A percentile compares a stretch with the other conserved stretches of the same genome.
phyloP scores from a whole-genome alignment of 129 eudicot genomes.

The Centella asiatica region DNA sequence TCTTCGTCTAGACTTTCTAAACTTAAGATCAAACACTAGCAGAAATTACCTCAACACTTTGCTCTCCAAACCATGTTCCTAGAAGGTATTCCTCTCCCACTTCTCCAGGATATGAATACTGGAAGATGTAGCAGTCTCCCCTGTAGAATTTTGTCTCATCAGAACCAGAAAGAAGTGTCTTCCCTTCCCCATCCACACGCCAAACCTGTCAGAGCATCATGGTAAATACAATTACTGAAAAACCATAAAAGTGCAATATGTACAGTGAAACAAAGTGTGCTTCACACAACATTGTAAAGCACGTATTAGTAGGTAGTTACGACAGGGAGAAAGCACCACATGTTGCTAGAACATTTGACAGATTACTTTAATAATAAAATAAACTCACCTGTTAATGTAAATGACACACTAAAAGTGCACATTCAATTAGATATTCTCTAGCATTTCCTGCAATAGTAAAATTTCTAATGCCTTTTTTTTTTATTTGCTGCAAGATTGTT shows the following conservation, averaged over 20 bases:
- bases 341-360: too few relatives aligned
- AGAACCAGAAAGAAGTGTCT: slow-evolving; percentile 44
- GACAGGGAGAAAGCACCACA: too few relatives aligned
- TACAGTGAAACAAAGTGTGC: neutral
- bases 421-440: neutral
- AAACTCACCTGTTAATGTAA: too few relatives aligned
- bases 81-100: slow-evolving; percentile 68
- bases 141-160: slow-evolving; percentile 74
- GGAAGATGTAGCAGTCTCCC: slow-evolving; percentile 93
- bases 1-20: too few relatives aligned
- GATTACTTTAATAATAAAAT: too few relatives aligned
- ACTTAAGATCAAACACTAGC: too few relatives aligned
- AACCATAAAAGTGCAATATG: slow-evolving; percentile 1
- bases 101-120: slow-evolving; percentile 71
- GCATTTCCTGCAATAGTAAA: neutral
- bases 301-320: neutral
- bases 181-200: slow-evolving; percentile 66
- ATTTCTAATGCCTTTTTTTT: too few relatives aligned
- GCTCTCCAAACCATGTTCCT: slow-evolving; percentile 92
- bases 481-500: neutral
- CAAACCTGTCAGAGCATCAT: slow-evolving; percentile 54
- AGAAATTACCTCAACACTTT: slow-evolving; percentile 53
- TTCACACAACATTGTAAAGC: neutral
- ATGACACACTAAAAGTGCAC: too few relatives aligned
- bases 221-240: slow-evolving; percentile 3